Base-by-base conservation (phyloP, 208 protist genomes). In the Acanthamoeba triangularis region DNA sequence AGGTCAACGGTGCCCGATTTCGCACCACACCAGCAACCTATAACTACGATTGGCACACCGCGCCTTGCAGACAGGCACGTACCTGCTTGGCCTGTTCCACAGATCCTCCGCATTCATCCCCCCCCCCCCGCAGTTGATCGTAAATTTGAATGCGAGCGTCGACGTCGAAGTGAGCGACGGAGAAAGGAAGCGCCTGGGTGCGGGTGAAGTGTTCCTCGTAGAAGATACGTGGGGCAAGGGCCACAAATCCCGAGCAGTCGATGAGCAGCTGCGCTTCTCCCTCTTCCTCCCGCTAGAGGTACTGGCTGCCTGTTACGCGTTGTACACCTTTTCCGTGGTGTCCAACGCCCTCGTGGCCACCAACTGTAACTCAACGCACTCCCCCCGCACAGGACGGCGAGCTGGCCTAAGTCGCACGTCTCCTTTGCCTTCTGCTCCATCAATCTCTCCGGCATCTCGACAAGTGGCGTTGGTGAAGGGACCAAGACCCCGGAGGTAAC, bases 141-240 rank as follows among this genome's bases (percentile, higher is more conserved):
- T 84, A 1, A 84, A 84, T 54, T 52, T 84, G 25, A 84, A 84
- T 52, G 74, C 74, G 14, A 52, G 74, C 35, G 74, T 84, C 8
- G 74, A 84, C 16, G 74, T 84, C 7, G 74, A 84, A 28, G 74
- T 54, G 41, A 84, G 74, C 37, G 74, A 84, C 20, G 74, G 74
- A 0, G 41, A 84, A 25, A 28, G n/a, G 11, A 84, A 25, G 41
- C 41, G 18, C 37, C 35, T 84, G 14, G 37, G 37, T 13, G 41
- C 74, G 13, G 74, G 74, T 16, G 74, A 84, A 37, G 74, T 84
- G 41, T 84, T 84, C 7, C 74, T 84, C n/a, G 74, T 84, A 13
- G 74, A 84, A 20, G 74, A 84, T 25, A 84, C 74, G 23, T 84
- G 74, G 74, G 74, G 74, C 74, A 84, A 84, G 74, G 74, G 74